Evolutionary conservation across 1,284 basidiomycete species (phyloP).

Genomic region (Apiotrichum veenhuisii): DNA sequence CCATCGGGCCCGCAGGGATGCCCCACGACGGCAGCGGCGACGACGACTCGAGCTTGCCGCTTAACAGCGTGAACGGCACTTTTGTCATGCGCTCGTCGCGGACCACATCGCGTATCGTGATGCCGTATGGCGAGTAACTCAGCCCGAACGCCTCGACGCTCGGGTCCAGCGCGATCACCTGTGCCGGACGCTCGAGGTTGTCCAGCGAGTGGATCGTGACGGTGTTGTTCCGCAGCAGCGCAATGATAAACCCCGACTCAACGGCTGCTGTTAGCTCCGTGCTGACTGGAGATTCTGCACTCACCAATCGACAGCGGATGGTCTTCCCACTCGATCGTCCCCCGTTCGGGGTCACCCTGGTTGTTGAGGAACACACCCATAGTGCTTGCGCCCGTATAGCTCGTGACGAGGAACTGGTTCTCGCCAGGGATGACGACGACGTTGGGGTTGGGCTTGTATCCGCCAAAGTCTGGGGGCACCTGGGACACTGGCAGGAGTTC

Average conservation of each 20-base stretch:
- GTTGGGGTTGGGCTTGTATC: slow-evolving; percentile 58
- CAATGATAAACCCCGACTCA: slow-evolving; percentile 73
- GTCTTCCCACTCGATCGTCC: slow-evolving; percentile 76
- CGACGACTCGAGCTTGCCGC: slow-evolving; percentile 23
- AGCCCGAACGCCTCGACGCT: slow-evolving; percentile 33
- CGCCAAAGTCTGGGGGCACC: slow-evolving; percentile 48
- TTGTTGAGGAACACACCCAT: slow-evolving; percentile 80
- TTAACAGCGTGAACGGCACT: slow-evolving; percentile 28
- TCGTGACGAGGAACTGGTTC: slow-evolving; percentile 64
- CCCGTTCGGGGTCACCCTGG: slow-evolving; percentile 79
- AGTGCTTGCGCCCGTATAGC: slow-evolving; percentile 61
- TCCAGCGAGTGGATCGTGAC: slow-evolving; percentile 77
- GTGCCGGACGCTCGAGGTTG: slow-evolving; percentile 64
- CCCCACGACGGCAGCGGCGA: slow-evolving; percentile 2
- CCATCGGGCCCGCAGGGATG: background rate
- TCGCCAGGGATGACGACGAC: slow-evolving; percentile 66
- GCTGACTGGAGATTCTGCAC: slow-evolving; percentile 31
- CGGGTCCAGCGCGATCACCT: slow-evolving; percentile 61
- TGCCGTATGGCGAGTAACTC: slow-evolving; percentile 48
- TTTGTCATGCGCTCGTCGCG: slow-evolving; percentile 40
- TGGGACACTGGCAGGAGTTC: slow-evolving; percentile 75
- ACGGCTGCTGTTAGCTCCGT: slow-evolving; percentile 58
- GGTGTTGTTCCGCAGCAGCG: slow-evolving; percentile 70
- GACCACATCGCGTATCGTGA: slow-evolving; percentile 38
- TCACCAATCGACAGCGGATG: slow-evolving; percentile 73